A percentile compares a stretch with the other conserved stretches of the same genome.
These are phyloP conservation scores for Penicillium corylophilum DNA, from an alignment of 2,329 filamentous ascomycete species.

Conservation along the genomic window DNA sequence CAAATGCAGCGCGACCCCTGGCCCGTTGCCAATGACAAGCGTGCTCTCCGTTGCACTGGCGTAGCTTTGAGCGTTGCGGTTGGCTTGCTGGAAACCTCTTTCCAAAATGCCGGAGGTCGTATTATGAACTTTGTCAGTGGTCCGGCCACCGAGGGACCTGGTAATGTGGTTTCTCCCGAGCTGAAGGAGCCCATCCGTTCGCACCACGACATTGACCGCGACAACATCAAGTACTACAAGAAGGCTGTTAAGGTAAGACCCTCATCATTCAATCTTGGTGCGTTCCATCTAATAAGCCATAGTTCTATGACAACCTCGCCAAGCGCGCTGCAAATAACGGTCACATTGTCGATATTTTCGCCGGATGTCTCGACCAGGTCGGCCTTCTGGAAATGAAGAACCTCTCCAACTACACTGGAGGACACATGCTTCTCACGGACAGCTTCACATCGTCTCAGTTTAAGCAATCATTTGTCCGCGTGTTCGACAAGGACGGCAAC, in stretches of 20 bases:
- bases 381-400: conserved; percentile 98
- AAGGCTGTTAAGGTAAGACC: conserved; percentile 82
- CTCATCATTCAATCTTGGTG: background rate
- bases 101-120: conserved; percentile 89
- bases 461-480: conserved; percentile 94
- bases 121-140: conserved; percentile 98
- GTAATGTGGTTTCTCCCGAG: conserved; percentile 94
- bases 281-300: conserved; percentile 21
- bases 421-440: conserved; percentile 97
- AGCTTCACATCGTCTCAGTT: conserved; percentile 99
- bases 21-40: conserved; percentile 91
- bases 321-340: conserved; percentile 95
- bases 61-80: conserved; percentile 95
- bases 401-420: conserved; percentile 90
- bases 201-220: conserved; percentile 96
- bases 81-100: conserved; percentile 87
- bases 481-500: conserved; percentile 94
- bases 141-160: conserved; percentile 90
- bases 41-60: conserved; percentile 86
- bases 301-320: conserved; percentile 93
- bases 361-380: conserved; percentile 94
- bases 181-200: conserved; percentile 94
- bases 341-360: conserved; percentile 96
- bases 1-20: conserved; percentile 95
- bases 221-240: conserved; percentile 99